Conservation (phyloP, 2,329 filamentous ascomycete genomes). For the Aspergillus chevalieri region DNA sequence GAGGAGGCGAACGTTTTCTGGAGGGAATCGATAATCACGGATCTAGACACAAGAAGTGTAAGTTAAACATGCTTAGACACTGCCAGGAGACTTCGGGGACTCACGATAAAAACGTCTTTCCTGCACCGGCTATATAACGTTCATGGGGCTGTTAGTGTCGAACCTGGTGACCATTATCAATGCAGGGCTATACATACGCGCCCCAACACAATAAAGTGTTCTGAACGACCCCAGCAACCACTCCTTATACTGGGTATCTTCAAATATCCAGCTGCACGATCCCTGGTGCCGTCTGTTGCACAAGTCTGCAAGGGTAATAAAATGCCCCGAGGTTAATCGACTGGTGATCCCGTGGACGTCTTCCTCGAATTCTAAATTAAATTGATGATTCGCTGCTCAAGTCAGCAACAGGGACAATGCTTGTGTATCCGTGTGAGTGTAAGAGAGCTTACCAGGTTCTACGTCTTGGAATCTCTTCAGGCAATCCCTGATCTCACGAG, state of each 20-base stretch:
- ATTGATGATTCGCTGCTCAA: background rate
- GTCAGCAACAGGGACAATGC: background rate
- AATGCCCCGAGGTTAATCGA: conserved; percentile 14
- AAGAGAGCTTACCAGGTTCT: background rate
- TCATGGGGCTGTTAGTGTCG: background rate
- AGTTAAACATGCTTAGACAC: background rate
- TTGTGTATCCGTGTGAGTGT: background rate
- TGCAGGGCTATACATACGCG: conserved; percentile 12
- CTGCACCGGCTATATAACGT: conserved; percentile 21
- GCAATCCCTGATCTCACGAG: conserved; percentile 12
- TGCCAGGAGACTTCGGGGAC: conserved; percentile 3
- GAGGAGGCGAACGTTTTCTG: conserved; percentile 23
- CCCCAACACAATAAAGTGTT: conserved; percentile 23
- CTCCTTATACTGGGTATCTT: conserved; percentile 15
- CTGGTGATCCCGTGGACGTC: conserved; percentile 14
- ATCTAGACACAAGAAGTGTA: conserved; percentile 7
- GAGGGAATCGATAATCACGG: conserved; percentile 21
- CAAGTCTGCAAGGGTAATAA: conserved; percentile 23
- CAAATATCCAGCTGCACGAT: conserved; percentile 23
- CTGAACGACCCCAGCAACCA: conserved; percentile 22
- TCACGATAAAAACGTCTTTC: conserved; percentile 28
- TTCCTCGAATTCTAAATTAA: conserved; percentile 14
- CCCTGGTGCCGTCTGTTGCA: conserved; percentile 22
- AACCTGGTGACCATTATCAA: no score
- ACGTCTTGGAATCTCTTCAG: conserved; percentile 3